These are phyloP conservation scores for Tylopilus sp. DNA, from an alignment of 1,284 basidiomycete species.

Conservation along the genomic window DNA sequence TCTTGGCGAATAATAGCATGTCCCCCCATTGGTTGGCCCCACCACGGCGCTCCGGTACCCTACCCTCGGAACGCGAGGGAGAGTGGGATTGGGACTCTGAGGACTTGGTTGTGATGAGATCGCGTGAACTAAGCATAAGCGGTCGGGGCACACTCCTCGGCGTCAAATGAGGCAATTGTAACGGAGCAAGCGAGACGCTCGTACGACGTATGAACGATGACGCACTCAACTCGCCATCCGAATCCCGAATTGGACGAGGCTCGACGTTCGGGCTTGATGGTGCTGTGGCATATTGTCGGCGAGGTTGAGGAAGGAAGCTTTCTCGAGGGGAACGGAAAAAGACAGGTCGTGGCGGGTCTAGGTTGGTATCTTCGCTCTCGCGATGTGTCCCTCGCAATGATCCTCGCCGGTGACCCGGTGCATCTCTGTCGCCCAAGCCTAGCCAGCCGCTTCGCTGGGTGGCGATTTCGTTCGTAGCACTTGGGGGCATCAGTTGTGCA, in stretches of 20 bases:
- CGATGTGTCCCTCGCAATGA: constrained; percentile 40
- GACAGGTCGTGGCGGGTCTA: constrained; percentile 52
- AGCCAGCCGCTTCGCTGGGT: constrained; percentile 16
- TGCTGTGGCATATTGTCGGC: constrained; percentile 33
- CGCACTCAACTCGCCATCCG: constrained; percentile 21
- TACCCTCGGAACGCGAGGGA: constrained; percentile 38
- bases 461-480: constrained; percentile 18
- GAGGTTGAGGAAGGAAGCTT: constrained; percentile 43
- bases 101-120: constrained; percentile 39
- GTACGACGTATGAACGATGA: constrained; percentile 36
- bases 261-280: constrained; percentile 39
- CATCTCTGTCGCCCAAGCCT: neutral
- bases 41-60: constrained; percentile 30
- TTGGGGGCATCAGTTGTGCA: constrained; percentile 12
- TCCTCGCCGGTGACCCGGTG: constrained; percentile 31
- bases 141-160: constrained; percentile 51
- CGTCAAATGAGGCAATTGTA: constrained; percentile 27
- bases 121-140: constrained; percentile 49
- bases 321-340: constrained; percentile 58
- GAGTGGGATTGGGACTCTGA: constrained; percentile 6
- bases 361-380: constrained; percentile 40
- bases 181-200: constrained; percentile 41
- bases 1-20: constrained; percentile 37
- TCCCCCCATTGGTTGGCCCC: constrained; percentile 45
- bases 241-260: constrained; percentile 31